These are phyloP conservation scores for Termitomyces sp. DNA, from an alignment of 768 basidiomycete genomes.

Conservation along the genomic window DNA sequence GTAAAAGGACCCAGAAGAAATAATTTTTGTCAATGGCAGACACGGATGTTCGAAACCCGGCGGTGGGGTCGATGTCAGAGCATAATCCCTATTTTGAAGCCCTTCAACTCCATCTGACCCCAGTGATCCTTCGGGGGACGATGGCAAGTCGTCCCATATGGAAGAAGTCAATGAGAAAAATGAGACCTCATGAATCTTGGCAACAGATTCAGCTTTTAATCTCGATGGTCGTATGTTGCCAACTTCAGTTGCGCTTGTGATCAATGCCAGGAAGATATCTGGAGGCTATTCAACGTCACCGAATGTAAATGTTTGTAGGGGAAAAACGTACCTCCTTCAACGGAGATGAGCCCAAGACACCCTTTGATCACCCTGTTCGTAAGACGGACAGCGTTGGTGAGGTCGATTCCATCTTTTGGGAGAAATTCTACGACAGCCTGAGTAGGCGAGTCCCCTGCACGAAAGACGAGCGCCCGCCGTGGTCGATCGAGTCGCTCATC, in stretches of 20 bases:
- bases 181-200: slow-evolving; percentile 80
- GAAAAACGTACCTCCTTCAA: slow-evolving; percentile 54
- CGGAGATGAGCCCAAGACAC: slow-evolving; percentile 75
- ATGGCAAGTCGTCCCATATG: slow-evolving; percentile 74
- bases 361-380: slow-evolving; percentile 75
- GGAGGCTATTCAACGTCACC: slow-evolving; percentile 3
- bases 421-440: slow-evolving; percentile 89
- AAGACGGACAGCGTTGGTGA: slow-evolving; percentile 54
- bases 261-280: slow-evolving; percentile 85
- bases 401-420: slow-evolving; percentile 64
- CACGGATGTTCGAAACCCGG: slow-evolving; percentile 89
- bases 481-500: slow-evolving; percentile 61
- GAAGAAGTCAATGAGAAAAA: slow-evolving; percentile 86
- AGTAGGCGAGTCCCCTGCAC: slow-evolving; percentile 44
- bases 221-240: slow-evolving; percentile 64
- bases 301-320: not conserved
- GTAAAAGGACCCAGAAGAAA: slow-evolving; percentile 92
- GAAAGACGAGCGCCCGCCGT: slow-evolving; percentile 63
- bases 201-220: slow-evolving; percentile 58
- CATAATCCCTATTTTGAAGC: slow-evolving; percentile 42
- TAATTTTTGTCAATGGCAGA: slow-evolving; percentile 79
- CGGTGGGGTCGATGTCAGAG: slow-evolving; percentile 32
- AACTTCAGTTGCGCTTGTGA: slow-evolving; percentile 71
- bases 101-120: slow-evolving; percentile 52
- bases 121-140: slow-evolving; percentile 42